These are phyloP conservation scores for Diplodia mutila DNA, from an alignment of 2,329 filamentous ascomycete genomes.

Conservation along the genomic window DNA sequence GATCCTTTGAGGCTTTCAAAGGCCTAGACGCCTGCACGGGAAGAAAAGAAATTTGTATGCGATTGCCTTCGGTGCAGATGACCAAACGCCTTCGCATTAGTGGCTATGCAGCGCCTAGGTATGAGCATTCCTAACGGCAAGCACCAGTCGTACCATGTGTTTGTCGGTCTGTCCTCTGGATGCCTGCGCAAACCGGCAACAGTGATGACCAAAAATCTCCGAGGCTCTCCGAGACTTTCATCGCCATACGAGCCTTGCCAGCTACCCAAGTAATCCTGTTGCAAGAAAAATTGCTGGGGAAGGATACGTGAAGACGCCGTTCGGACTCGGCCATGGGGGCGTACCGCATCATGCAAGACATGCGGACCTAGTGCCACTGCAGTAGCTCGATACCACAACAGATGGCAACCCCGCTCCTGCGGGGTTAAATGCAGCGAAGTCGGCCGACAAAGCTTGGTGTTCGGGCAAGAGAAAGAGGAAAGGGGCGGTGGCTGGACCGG, in stretches of 20 bases:
- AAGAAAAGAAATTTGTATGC: neutral
- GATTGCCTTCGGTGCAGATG: neutral
- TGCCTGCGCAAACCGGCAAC: neutral
- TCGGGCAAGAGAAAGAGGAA: neutral
- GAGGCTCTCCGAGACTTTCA: neutral
- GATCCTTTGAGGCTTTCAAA: too few species aligned
- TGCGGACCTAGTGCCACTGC: neutral
- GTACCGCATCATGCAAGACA: slow-evolving; percentile 20
- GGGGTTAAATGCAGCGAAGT: neutral
- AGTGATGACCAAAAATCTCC: neutral
- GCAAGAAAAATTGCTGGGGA: neutral
- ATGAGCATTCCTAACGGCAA: neutral
- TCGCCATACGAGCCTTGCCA: neutral
- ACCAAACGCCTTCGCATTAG: slow-evolving; percentile 8
- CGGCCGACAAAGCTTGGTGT: neutral
- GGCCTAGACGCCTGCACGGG: neutral
- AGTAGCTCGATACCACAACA: neutral
- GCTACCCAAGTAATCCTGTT: neutral
- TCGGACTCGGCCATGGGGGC: neutral
- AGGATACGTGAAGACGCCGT: neutral
- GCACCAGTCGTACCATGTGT: slow-evolving; percentile 7
- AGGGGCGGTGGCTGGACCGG: neutral
- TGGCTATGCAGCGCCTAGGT: neutral
- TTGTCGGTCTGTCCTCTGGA: neutral
- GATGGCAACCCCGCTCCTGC: slow-evolving; percentile 3